These are phyloP conservation scores for Penicillium coprophilum DNA, from an alignment of 495 filamentous ascomycete species.

Conservation along the genomic window DNA sequence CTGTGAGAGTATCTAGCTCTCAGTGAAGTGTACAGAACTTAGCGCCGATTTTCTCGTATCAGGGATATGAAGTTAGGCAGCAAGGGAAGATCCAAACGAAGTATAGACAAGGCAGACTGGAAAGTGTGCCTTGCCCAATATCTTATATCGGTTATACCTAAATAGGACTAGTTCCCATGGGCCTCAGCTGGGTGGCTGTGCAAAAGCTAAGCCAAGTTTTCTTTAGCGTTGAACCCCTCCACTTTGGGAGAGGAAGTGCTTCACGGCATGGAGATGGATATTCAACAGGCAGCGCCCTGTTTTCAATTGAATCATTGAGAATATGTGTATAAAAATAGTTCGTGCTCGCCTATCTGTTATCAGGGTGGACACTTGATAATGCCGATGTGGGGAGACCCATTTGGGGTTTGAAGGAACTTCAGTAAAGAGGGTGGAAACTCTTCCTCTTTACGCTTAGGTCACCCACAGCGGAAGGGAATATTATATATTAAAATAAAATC, in stretches of 20 bases:
- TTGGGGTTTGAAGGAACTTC: slow-evolving; percentile 4
- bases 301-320: background rate
- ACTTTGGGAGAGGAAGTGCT: background rate
- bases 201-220: slow-evolving; percentile 15
- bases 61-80: background rate
- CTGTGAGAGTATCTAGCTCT: slow-evolving; percentile 16
- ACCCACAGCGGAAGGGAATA: slow-evolving; percentile 1
- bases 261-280: background rate
- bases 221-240: background rate
- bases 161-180: slow-evolving; percentile 14
- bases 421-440: slow-evolving; percentile 2
- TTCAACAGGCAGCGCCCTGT: background rate
- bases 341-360: slow-evolving; percentile 15
- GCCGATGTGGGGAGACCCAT: slow-evolving; percentile 17
- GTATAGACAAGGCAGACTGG: slow-evolving; percentile 14
- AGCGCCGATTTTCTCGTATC: background rate
- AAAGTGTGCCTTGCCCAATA: slow-evolving; percentile 19
- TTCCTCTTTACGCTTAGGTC: slow-evolving; percentile 7
- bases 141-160: background rate
- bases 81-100: background rate
- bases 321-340: slow-evolving; percentile 1
- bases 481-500: background rate
- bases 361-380: slow-evolving; percentile 13
- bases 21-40: background rate
- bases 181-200: slow-evolving; percentile 39